Evolutionary conservation across 1,284 basidiomycete genomes (phyloP).

Genomic region (Blastosporella zonata): DNA sequence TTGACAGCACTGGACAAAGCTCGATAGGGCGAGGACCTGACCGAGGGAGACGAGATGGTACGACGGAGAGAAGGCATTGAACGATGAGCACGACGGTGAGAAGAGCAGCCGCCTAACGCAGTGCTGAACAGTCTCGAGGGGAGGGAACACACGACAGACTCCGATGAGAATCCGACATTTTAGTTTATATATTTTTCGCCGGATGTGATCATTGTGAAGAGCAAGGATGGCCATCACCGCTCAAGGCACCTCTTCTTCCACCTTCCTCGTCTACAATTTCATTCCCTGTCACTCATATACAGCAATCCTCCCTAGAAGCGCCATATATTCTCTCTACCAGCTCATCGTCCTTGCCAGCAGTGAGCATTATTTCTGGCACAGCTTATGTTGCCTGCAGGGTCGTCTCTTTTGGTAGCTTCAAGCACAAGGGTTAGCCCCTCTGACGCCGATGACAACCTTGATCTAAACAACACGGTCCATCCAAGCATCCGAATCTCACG

Average conservation of each 20-base stretch:
- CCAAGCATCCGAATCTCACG: conserved; percentile 9
- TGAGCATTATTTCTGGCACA: conserved; percentile 1
- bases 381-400: conserved; percentile 17
- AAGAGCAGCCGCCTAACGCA: conserved; percentile 45
- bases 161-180: conserved; percentile 31
- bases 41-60: conserved; percentile 60
- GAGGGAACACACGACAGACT: conserved; percentile 30
- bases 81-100: conserved; percentile 18
- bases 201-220: conserved; percentile 30
- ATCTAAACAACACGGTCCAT: conserved; percentile 21
- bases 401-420: conserved; percentile 20
- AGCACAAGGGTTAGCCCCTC: conserved; percentile 18
- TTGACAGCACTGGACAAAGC: conserved; percentile 32
- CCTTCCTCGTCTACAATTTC: conserved; percentile 11
- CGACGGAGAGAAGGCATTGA: conserved; percentile 76
- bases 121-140: conserved; percentile 34
- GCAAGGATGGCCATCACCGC: conserved; percentile 17
- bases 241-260: conserved; percentile 17
- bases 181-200: conserved; percentile 36
- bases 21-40: conserved; percentile 62
- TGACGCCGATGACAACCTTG: conserved; percentile 28
- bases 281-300: conserved; percentile 16
- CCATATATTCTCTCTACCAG: conserved; percentile 2
- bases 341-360: conserved; percentile 6
- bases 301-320: conserved; percentile 21